Evolutionary conservation across 169 alveolate species (phyloP), one percentile per base, ranked within the genome.

Genomic region (Toxoplasma gondii): DNA sequence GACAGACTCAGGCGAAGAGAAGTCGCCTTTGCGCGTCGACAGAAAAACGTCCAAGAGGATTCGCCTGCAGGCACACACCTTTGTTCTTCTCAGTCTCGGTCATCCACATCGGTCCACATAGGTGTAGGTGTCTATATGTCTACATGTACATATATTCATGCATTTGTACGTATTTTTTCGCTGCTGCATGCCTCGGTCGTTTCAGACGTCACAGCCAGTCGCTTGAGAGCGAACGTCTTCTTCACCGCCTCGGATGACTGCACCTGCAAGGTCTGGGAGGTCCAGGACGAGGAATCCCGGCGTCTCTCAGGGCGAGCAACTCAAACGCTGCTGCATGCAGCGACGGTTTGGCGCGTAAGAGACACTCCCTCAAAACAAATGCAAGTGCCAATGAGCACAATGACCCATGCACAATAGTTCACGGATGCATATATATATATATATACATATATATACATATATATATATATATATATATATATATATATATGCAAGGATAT

Each of bases 191-290:
- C 74, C n/a, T 64, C 22, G 12, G 39, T 31, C n/a, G n/a, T 19
- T n/a, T 31, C 86, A 78, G 86, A 78, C 24, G 86, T 78, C 27
- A 78, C 22, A 31, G 86, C 86, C 29, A 78, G 86, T 78, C 86
- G 45, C 44, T 12, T 78, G 45, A 41, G 44, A 1, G 27, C 27
- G 2, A n/a, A 38, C 24, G 10, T 12, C 29, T 36, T 78, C 43
- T 31, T 78, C 86, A 78, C 86, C 9, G 86, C 86, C 10, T 78
- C 86, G 27, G 86, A 78, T 78, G 86, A 78, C 86, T 29, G 86
- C 45, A 78, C 86, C 12, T 78, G 86, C 86, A 78, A 78, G n/a
- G 86, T 78, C 44, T 78, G 86, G 86, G 1, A 9, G 45, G 44
- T 78, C 44, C 22, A 36, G n/a, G 39, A 4, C n/a, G 5, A 7